Conservation (phyloP, 192 early-diverging fungal species). For the Backusella luteola region DNA sequence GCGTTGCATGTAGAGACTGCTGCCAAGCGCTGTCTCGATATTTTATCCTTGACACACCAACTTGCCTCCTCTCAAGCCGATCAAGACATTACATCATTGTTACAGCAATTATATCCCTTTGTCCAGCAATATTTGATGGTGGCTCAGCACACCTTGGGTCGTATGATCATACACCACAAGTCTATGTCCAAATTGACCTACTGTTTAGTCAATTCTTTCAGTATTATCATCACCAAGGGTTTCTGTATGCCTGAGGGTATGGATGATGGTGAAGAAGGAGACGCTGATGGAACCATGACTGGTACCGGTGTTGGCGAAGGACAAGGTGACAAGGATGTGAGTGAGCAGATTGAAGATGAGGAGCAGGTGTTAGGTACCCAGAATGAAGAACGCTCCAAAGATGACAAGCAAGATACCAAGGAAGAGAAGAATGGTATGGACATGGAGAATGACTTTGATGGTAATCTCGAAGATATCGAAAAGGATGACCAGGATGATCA, state of each 20-base stretch:
- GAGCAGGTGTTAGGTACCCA: conserved; percentile 92
- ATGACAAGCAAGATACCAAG: conserved; percentile 63
- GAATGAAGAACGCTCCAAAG: conserved; percentile 57
- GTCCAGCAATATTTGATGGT: conserved; percentile 63
- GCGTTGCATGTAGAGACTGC: conserved; percentile 39
- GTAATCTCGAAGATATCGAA: conserved; percentile 85
- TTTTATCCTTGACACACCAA: conserved; percentile 34
- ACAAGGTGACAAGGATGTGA: conserved; percentile 92
- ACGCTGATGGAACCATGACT: conserved; percentile 52
- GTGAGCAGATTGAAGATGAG: conserved; percentile 96
- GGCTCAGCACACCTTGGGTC: conserved; percentile 54
- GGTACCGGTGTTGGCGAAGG: conserved; percentile 94
- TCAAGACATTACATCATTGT: conserved; percentile 28
- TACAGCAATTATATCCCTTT: conserved; percentile 53
- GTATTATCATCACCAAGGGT: conserved; percentile 74
- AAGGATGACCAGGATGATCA: conserved; percentile 57
- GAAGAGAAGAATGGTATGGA: conserved; percentile 88
- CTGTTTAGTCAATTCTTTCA: conserved; percentile 69
- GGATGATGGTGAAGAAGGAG: conserved; percentile 60
- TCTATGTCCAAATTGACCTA: conserved; percentile 70
- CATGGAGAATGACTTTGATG: conserved; percentile 97
- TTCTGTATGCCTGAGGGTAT: conserved; percentile 80
- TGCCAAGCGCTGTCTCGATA: conserved; percentile 21
- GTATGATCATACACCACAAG: conserved; percentile 63
- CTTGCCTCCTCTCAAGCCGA: conserved; percentile 25